phyloP scores from a whole-genome alignment of 495 filamentous ascomycete genomes.

The Chaetomidium leptoderma region DNA sequence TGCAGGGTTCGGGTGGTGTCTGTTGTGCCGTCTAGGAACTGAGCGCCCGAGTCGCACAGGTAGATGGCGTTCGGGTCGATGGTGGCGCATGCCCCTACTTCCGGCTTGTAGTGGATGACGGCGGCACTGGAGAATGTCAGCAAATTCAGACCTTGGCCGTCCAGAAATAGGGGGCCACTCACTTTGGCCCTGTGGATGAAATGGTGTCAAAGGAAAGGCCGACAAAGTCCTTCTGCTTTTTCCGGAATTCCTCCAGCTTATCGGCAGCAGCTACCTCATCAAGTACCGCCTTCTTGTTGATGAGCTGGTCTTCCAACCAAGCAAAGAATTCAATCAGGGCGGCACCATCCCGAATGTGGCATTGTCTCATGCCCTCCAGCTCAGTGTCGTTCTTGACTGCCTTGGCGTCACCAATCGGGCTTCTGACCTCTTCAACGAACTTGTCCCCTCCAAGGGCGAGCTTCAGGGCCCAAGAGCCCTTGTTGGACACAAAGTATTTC shows the following conservation, averaged over 20 bases:
- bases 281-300: slow-evolving; percentile 64
- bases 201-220: slow-evolving; percentile 96
- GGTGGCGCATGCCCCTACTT: slow-evolving; percentile 71
- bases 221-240: slow-evolving; percentile 76
- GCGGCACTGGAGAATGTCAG: slow-evolving; percentile 55
- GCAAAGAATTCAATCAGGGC: slow-evolving; percentile 91
- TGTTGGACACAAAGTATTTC: slow-evolving; percentile 86
- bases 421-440: slow-evolving; percentile 79
- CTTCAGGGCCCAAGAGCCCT: slow-evolving; percentile 89
- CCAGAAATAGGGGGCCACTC: slow-evolving; percentile 26
- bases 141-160: not conserved
- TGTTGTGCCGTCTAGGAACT: slow-evolving; percentile 94
- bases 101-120: slow-evolving; percentile 95
- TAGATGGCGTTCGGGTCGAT: slow-evolving; percentile 89
- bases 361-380: slow-evolving; percentile 86
- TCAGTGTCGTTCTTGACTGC: slow-evolving; percentile 95
- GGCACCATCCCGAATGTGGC: slow-evolving; percentile 91
- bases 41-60: slow-evolving; percentile 93
- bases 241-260: slow-evolving; percentile 78
- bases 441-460: slow-evolving; percentile 83
- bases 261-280: slow-evolving; percentile 91
- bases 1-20: slow-evolving; percentile 94
- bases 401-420: slow-evolving; percentile 89
- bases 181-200: slow-evolving; percentile 88
- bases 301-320: slow-evolving; percentile 88